Evolutionary conservation across 148 eudicot species (phyloP).

Genomic region (Fagopyrum homotropicum): DNA sequence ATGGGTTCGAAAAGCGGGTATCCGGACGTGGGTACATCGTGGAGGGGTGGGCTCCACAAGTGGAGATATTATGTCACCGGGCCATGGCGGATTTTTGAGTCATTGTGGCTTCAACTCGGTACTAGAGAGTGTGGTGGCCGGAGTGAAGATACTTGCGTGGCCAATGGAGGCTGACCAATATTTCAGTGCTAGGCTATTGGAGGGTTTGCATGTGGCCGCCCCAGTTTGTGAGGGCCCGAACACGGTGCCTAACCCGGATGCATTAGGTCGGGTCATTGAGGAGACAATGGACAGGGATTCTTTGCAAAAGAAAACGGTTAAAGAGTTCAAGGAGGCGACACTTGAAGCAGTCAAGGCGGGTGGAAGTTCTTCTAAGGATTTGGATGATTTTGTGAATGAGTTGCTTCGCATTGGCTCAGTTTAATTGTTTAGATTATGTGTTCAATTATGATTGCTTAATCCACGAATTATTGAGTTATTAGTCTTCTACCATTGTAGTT

Average conservation of each 20-base stretch:
- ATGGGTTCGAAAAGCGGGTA: constrained; percentile 10
- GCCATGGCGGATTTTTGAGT: constrained; percentile 12
- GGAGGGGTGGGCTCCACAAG: constrained; percentile 15
- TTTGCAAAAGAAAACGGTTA: constrained; percentile 19
- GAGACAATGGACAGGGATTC: constrained; percentile 23
- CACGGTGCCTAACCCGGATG: constrained; percentile 25
- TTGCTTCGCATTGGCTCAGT: neutral
- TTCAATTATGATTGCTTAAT: too few species aligned
- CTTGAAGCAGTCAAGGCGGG: neutral
- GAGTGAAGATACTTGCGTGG: constrained; percentile 41
- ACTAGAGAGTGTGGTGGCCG: constrained; percentile 34
- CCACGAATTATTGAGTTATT: too few species aligned
- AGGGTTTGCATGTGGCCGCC: constrained; percentile 22
- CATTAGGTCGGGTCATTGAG: constrained; percentile 24
- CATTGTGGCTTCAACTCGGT: constrained; percentile 16
- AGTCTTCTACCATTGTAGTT: too few species aligned
- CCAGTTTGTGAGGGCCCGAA: constrained; percentile 24
- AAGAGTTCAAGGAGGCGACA: constrained; percentile 15
- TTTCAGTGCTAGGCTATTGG: constrained; percentile 32
- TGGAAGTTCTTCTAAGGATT: neutral
- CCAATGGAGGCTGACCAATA: constrained; percentile 42
- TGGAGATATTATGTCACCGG: constrained; percentile 9
- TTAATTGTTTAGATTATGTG: too few species aligned
- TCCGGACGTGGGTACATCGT: neutral
- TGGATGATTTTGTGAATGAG: neutral